A percentile compares a stretch with the other conserved stretches of the same genome.
Conservation (phyloP, 192 early-diverging fungal genomes). For the Backusella sp. region DNA sequence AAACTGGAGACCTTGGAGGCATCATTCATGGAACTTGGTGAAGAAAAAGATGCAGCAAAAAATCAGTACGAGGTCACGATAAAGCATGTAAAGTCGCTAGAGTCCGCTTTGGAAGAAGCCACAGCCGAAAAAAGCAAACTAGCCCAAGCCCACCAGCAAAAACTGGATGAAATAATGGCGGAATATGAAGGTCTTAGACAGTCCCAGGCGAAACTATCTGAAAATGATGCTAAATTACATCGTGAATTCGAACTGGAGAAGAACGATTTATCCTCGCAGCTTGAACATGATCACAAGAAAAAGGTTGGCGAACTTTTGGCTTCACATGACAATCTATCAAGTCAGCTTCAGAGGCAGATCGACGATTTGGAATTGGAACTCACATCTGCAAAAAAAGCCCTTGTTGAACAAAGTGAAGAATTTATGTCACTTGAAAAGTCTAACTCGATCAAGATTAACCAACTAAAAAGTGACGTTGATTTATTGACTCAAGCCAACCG, state of each 20-base stretch:
- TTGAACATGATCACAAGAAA: background rate
- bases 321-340: conserved; percentile 5
- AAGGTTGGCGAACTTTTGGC: background rate
- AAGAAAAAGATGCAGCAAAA: background rate
- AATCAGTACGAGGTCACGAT: background rate
- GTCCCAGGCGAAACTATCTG: background rate
- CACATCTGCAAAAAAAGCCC: background rate
- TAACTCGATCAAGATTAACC: background rate
- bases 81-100: background rate
- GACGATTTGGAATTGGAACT: conserved; percentile 7
- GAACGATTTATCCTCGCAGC: background rate
- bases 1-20: background rate
- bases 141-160: background rate
- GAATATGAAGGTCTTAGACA: background rate
- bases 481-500: background rate
- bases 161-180: background rate
- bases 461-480: background rate
- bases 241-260: background rate
- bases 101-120: background rate
- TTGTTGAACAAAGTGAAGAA: background rate
- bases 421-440: background rate
- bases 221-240: background rate
- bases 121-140: background rate
- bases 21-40: background rate
- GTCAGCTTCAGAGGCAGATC: background rate